Evolutionary conservation across 768 basidiomycete species (phyloP), one percentile per base, ranked within the genome.

Genomic region (Sporobolomyces pararoseus): DNA sequence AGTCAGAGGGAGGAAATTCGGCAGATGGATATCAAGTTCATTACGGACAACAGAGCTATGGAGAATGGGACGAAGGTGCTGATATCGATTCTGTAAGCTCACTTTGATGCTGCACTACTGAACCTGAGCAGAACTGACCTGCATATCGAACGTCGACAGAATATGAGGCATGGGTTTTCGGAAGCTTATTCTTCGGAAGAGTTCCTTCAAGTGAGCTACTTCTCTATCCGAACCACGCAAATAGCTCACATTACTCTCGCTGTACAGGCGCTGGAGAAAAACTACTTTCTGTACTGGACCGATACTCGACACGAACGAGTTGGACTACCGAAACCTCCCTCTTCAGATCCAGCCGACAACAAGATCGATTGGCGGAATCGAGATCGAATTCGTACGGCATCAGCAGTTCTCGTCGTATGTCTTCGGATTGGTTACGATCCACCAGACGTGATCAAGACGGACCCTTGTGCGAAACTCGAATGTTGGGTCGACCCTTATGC

Each of bases 401-500:
- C 91, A 42, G 95, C 91, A 3, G 88, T 88, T 2, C 73, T 77
- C 62, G 73, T 77, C 64, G 81, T 98, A 63, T 99, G 96, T 77
- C 84, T 99, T 25, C 97, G 98, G 80, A 91, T 98, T 78, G 94
- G 95, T 64, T 90, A 96, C 53, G 95, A 98, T 77, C 96, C 96
- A 23, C 96, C 96, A 70, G 96, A 99, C 77, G 83, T 97, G 61
- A 88, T 98, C 81, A 99, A 98, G 83, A 97, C 95, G 9, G 89
- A 89, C 72, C 96, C 96, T 1, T 97, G 93, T 75, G 93, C 96
- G 0, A 87, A 89, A 50, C 82, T 96, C 55, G 95, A 98, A 79
- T 93, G 91, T 72, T 99, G 96, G 96, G 89, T 98, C 39, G 94
- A 98, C 80, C 95, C 95, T 6, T 89, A 88, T 73, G 89, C 88